These are phyloP conservation scores for Talaromyces funiculosus DNA, from an alignment of 2,329 filamentous ascomycete species.

Conservation along the genomic window DNA sequence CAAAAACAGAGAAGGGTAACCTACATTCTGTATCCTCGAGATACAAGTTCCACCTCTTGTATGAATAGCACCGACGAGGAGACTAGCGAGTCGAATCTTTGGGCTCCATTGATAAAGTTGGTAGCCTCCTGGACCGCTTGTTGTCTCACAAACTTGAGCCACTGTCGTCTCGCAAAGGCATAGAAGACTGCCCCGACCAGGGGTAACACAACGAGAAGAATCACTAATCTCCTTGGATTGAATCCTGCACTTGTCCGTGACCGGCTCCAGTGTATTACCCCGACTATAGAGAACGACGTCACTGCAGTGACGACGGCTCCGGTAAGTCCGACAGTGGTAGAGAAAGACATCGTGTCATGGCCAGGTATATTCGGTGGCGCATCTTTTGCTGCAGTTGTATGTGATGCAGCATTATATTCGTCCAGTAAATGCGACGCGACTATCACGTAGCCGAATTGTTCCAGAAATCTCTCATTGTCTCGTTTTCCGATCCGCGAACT, in stretches of 20 bases:
- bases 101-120: slow-evolving; percentile 65
- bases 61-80: slow-evolving; percentile 74
- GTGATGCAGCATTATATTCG: slow-evolving; percentile 46
- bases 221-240: slow-evolving; percentile 36
- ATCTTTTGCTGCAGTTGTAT: slow-evolving; percentile 31
- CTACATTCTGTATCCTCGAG: slow-evolving; percentile 79
- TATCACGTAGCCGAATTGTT: slow-evolving; percentile 89
- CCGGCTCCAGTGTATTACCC: slow-evolving; percentile 65
- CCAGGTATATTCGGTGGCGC: slow-evolving; percentile 26
- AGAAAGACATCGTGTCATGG: slow-evolving; percentile 28
- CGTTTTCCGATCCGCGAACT: slow-evolving; percentile 57
- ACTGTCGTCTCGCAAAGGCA: slow-evolving; percentile 69
- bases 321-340: slow-evolving; percentile 51
- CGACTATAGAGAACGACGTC: slow-evolving; percentile 57
- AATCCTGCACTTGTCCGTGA: slow-evolving; percentile 48
- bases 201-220: slow-evolving; percentile 43
- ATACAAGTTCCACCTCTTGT: slow-evolving; percentile 93
- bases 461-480: slow-evolving; percentile 79
- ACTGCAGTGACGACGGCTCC: slow-evolving; percentile 62
- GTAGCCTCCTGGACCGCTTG: slow-evolving; percentile 67
- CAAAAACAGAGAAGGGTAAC: slow-evolving; percentile 25
- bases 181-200: slow-evolving; percentile 57
- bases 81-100: slow-evolving; percentile 72
- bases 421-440: slow-evolving; percentile 85
- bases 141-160: slow-evolving; percentile 70